A percentile compares a stretch with the other conserved stretches of the same genome.
These are phyloP conservation scores for Ploettnerulaceae sp. DNA, from an alignment of 2,329 filamentous ascomycete genomes.

Conservation along the genomic window DNA sequence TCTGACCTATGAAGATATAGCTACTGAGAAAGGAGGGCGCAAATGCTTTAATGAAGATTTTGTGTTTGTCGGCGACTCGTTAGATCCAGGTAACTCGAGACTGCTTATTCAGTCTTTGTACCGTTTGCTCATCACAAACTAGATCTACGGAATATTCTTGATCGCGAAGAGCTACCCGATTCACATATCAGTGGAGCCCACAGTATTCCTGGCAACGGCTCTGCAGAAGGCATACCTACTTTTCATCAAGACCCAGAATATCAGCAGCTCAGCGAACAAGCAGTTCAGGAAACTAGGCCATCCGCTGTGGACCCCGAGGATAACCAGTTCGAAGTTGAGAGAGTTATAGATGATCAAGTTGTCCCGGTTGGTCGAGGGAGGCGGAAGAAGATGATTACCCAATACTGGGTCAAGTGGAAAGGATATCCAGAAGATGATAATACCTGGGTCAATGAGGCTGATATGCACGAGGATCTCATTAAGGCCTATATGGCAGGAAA, in stretches of 20 bases:
- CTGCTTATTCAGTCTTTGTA: constrained; percentile 16
- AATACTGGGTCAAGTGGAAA: constrained; percentile 18
- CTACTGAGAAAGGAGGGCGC: constrained; percentile 6
- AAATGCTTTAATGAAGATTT: constrained; percentile 16
- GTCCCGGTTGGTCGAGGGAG: constrained; percentile 13
- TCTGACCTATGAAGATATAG: constrained; percentile 8
- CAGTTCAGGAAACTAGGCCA: constrained; percentile 10
- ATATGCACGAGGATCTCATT: constrained; percentile 17
- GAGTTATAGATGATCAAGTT: constrained; percentile 17
- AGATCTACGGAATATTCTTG: constrained; percentile 14
- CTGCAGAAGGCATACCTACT: constrained; percentile 12
- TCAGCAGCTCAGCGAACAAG: constrained; percentile 8
- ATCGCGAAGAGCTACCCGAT: constrained; percentile 9
- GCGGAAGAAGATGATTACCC: constrained; percentile 16
- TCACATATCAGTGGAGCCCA: constrained; percentile 9
- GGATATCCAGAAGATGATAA: constrained; percentile 13
- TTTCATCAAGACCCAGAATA: constrained; percentile 13
- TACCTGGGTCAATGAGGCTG: constrained; percentile 17
- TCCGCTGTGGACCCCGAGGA: constrained; percentile 13
- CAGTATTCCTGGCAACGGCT: constrained; percentile 11
- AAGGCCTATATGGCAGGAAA: constrained; percentile 14
- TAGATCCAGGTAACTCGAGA: constrained; percentile 15
- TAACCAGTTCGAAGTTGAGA: constrained; percentile 18
- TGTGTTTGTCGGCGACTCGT: constrained; percentile 12
- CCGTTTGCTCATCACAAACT: constrained; percentile 17